Evolutionary conservation across 2,329 filamentous ascomycete genomes (phyloP).

Genomic region (Fusarium zealandicum): DNA sequence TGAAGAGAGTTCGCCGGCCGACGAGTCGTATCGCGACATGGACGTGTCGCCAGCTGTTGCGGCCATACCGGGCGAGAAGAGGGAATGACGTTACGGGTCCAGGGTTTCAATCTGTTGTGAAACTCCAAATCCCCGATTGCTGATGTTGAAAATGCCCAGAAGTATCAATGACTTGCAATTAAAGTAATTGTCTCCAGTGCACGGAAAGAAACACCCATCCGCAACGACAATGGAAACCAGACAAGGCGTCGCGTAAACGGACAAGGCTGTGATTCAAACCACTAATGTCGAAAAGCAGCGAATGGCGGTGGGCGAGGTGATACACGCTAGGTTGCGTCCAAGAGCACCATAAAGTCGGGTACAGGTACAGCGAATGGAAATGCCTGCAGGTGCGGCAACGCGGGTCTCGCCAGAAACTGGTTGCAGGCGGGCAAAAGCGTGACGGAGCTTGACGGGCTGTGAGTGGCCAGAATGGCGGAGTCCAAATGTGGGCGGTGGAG

Average conservation of each 20-base stretch:
- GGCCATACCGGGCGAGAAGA: constrained; percentile 37
- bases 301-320: constrained; percentile 30
- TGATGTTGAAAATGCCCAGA: constrained; percentile 7
- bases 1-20: constrained; percentile 59
- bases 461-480: constrained; percentile 37
- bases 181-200: background rate
- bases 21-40: constrained; percentile 55
- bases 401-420: constrained; percentile 35
- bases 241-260: constrained; percentile 27
- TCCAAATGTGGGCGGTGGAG: constrained; percentile 35
- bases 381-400: constrained; percentile 10
- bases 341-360: constrained; percentile 28
- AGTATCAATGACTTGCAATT: background rate
- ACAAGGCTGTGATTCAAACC: constrained; percentile 35
- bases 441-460: constrained; percentile 33
- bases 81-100: constrained; percentile 4
- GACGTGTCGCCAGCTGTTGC: constrained; percentile 44
- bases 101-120: constrained; percentile 11
- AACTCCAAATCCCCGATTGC: constrained; percentile 5
- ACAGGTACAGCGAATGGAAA: constrained; percentile 35
- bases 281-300: constrained; percentile 22
- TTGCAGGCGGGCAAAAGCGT: constrained; percentile 34
- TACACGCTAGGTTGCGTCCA: constrained; percentile 30
- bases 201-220: constrained; percentile 11
- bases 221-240: constrained; percentile 15